These are phyloP conservation scores for Aspergillus carlsbadensis DNA, from an alignment of 495 filamentous ascomycete genomes.

Conservation along the genomic window DNA sequence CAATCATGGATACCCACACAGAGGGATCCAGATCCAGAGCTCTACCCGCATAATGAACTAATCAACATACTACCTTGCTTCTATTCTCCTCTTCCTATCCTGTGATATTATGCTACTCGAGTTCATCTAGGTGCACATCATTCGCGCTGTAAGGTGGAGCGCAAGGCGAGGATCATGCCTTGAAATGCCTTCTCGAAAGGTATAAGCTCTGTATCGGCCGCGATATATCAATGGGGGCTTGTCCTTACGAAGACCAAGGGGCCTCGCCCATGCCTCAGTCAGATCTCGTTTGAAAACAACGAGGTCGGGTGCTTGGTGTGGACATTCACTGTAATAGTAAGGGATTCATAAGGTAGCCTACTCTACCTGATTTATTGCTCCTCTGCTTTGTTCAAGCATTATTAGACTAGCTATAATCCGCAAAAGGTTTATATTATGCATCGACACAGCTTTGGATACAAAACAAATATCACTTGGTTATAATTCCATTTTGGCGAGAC, in stretches of 20 bases:
- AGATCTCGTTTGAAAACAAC: neutral
- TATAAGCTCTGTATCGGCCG: slow-evolving; percentile 61
- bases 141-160: slow-evolving; percentile 59
- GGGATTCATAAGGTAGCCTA: too few relatives aligned
- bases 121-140: neutral
- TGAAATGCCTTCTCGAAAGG: slow-evolving; percentile 45
- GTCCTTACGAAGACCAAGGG: neutral
- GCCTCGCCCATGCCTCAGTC: slow-evolving; percentile 13
- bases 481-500: slow-evolving; percentile 82
- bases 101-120: slow-evolving; percentile 11
- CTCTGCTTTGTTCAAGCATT: too few relatives aligned
- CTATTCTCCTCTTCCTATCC: slow-evolving; percentile 1
- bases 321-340: neutral
- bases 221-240: slow-evolving; percentile 47
- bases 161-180: slow-evolving; percentile 55
- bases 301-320: slow-evolving; percentile 5
- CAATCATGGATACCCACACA: slow-evolving; percentile 12
- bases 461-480: too few relatives aligned
- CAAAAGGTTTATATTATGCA: too few relatives aligned
- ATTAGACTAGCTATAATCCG: too few relatives aligned
- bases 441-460: too few relatives aligned
- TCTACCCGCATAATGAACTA: slow-evolving; percentile 25
- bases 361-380: too few relatives aligned
- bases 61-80: slow-evolving; percentile 9
- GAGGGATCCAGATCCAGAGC: slow-evolving; percentile 10